These are phyloP conservation scores for Perilla frutescens DNA, from an alignment of 257 asterid species.

Conservation along the genomic window DNA sequence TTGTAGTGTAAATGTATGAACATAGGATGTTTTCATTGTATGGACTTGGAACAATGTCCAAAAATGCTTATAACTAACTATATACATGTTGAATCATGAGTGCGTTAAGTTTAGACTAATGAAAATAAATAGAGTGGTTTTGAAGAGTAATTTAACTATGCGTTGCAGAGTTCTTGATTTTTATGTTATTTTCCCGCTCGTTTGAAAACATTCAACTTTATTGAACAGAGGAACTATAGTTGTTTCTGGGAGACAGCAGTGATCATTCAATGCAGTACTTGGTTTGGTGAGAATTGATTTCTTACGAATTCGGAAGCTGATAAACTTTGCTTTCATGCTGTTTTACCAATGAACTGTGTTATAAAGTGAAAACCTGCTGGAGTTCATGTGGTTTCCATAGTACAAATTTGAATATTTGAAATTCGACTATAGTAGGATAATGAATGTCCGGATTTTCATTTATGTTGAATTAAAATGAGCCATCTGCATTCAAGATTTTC, in stretches of 20 bases:
- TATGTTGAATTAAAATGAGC: not conserved
- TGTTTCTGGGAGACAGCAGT: constrained; percentile 25
- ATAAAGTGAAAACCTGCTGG: constrained; percentile 6
- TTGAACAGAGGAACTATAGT: not conserved
- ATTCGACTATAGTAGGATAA: not conserved
- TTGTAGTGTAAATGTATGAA: constrained; percentile 26
- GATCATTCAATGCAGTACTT: constrained; percentile 31
- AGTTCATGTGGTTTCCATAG: not conserved
- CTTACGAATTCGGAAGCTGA: constrained; percentile 24
- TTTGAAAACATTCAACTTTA: not conserved
- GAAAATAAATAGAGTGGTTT: not conserved
- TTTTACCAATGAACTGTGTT: not conserved
- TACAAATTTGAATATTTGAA: constrained; percentile 3
- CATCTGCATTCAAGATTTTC: no score
- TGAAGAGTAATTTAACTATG: not conserved
- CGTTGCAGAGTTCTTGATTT: not conserved
- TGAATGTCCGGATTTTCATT: constrained; percentile 5
- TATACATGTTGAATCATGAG: constrained; percentile 7
- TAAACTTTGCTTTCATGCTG: constrained; percentile 11
- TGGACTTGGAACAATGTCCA: not conserved
- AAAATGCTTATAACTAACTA: not conserved
- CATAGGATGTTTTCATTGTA: constrained; percentile 10
- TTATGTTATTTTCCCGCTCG: not conserved
- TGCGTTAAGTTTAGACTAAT: not conserved
- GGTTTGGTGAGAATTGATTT: constrained; percentile 43